phyloP scores from a whole-genome alignment of 2,329 filamentous ascomycete genomes.

The Cercospora sesami region DNA sequence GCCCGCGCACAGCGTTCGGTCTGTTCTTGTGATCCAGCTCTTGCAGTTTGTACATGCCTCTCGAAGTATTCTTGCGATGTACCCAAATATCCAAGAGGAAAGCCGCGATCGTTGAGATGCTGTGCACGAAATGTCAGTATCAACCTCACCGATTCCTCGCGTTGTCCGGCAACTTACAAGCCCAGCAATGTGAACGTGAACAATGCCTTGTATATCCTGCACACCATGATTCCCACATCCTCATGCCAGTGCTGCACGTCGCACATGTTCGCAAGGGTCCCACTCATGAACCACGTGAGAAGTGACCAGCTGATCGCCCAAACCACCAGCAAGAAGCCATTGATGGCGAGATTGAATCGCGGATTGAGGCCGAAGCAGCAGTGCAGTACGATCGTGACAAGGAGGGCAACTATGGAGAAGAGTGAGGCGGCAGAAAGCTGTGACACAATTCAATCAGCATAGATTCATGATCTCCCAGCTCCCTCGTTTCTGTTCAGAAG shows the following conservation, averaged over 20 bases:
- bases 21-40: slow-evolving; percentile 39
- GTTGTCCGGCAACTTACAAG: slow-evolving; percentile 36
- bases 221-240: slow-evolving; percentile 56
- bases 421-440: slow-evolving; percentile 55
- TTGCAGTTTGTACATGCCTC: slow-evolving; percentile 54
- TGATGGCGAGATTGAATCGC: slow-evolving; percentile 52
- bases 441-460: neutral
- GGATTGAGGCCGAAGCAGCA: slow-evolving; percentile 55
- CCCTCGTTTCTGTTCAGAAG: neutral
- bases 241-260: slow-evolving; percentile 50
- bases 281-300: slow-evolving; percentile 55
- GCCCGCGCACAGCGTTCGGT: slow-evolving; percentile 31
- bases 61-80: slow-evolving; percentile 44
- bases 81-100: slow-evolving; percentile 55
- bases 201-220: slow-evolving; percentile 60
- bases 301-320: slow-evolving; percentile 56
- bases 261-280: slow-evolving; percentile 56
- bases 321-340: slow-evolving; percentile 50
- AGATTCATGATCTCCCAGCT: neutral
- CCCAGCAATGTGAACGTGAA: slow-evolving; percentile 57
- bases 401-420: slow-evolving; percentile 53
- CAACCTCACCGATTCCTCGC: neutral
- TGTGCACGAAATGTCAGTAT: slow-evolving; percentile 22
- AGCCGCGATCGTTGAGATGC: slow-evolving; percentile 50
- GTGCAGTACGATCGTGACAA: slow-evolving; percentile 54